Percentiles rank a stretch among this genome's conserved stretches.
These are phyloP conservation scores for Xerocomellus intermedius DNA, from an alignment of 768 basidiomycete species.

Conservation along the genomic window DNA sequence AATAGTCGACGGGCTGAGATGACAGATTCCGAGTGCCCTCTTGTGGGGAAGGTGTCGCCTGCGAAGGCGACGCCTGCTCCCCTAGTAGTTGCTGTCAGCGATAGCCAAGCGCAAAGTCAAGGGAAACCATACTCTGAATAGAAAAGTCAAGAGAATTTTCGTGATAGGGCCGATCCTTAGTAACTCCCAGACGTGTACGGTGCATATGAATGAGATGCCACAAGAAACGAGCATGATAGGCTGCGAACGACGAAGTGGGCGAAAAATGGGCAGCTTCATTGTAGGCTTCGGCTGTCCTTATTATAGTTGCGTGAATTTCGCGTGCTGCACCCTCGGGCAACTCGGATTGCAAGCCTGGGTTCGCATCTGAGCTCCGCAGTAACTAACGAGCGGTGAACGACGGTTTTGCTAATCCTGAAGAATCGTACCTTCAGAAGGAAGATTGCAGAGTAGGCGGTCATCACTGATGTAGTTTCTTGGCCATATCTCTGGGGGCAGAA, in stretches of 20 bases:
- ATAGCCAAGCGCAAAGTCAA: background rate
- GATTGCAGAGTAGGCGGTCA: constrained; percentile 85
- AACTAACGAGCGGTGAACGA: constrained; percentile 45
- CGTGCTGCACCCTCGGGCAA: constrained; percentile 59
- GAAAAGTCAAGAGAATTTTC: constrained; percentile 53
- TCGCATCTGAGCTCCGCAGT: constrained; percentile 60
- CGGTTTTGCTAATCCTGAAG: constrained; percentile 3
- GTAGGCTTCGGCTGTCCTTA: constrained; percentile 74
- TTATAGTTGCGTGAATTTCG: constrained; percentile 65
- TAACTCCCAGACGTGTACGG: constrained; percentile 45
- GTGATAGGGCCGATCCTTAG: constrained; percentile 38
- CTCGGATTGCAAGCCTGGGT: constrained; percentile 55
- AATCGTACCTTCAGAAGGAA: constrained; percentile 65
- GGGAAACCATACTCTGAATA: constrained; percentile 44
- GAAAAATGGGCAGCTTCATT: constrained; percentile 65
- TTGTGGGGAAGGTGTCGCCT: constrained; percentile 26
- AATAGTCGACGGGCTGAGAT: constrained; percentile 17
- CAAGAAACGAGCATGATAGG: constrained; percentile 78
- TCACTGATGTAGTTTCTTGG: constrained; percentile 80
- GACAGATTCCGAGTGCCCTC: constrained; percentile 10
- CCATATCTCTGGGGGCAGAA: constrained; percentile 60
- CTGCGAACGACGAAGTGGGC: constrained; percentile 62
- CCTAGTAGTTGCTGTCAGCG: constrained; percentile 18
- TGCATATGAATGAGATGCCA: constrained; percentile 65
- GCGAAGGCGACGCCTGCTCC: constrained; percentile 20